A percentile compares a stretch with the other conserved stretches of the same genome.
Conservation (phyloP, 2,329 filamentous ascomycete species). For the Aspergillus carbonarius region DNA sequence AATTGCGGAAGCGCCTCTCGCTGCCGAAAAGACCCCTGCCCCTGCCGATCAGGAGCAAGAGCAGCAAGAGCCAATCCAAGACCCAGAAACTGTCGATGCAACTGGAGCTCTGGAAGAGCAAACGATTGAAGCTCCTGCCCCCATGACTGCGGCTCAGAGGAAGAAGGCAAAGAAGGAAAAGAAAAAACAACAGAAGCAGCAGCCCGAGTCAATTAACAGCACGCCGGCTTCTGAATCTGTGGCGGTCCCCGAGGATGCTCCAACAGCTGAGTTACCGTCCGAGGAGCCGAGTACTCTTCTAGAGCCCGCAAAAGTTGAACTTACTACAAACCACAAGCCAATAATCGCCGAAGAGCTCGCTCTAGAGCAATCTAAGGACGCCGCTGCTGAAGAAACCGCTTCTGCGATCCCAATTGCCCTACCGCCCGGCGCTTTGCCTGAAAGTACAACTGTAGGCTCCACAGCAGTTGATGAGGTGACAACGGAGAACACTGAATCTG, state of each 20-base stretch:
- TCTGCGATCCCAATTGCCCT: neutral
- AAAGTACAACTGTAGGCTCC: neutral
- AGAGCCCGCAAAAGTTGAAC: neutral
- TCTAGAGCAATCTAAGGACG: neutral
- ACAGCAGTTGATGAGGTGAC: neutral
- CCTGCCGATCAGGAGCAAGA: neutral
- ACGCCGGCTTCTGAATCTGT: neutral
- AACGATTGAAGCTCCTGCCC: conserved; percentile 5
- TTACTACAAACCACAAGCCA: neutral
- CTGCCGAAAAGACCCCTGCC: neutral
- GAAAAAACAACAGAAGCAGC: conserved; percentile 20
- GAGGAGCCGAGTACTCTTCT: conserved; percentile 2
- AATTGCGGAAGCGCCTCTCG: conserved; percentile 1
- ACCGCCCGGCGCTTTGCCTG: neutral
- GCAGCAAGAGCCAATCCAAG: conserved; percentile 9
- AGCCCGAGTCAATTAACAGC: neutral
- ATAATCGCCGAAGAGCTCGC: neutral
- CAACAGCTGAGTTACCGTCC: neutral
- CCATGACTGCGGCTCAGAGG: conserved; percentile 24
- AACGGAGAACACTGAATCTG: neutral
- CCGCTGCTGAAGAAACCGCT: neutral
- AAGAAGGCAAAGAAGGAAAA: conserved; percentile 30
- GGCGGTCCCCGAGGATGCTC: neutral
- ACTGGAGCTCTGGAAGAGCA: conserved; percentile 6
- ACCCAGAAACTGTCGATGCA: conserved; percentile 1